Conservation (phyloP, 2,329 filamentous ascomycete species). For the Endothia cerciana region DNA sequence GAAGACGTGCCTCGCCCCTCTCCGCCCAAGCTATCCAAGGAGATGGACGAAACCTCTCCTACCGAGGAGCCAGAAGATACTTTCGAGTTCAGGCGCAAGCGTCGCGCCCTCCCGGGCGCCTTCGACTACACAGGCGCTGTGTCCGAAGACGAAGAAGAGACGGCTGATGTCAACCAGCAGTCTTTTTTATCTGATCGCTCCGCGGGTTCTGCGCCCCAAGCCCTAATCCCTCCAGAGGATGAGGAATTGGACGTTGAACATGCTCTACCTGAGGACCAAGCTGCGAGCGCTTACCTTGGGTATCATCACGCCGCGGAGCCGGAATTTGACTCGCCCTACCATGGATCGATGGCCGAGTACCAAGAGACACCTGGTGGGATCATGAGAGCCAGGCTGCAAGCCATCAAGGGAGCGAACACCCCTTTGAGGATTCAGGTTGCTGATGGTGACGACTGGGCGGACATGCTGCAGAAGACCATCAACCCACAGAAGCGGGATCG, state of each 20-base stretch:
- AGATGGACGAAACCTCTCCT: constrained; percentile 38
- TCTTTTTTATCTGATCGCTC: constrained; percentile 95
- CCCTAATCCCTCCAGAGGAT: constrained; percentile 62
- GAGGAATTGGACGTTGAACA: constrained; percentile 76
- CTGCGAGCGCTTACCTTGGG: constrained; percentile 75
- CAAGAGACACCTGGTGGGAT: constrained; percentile 63
- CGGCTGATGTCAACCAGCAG: constrained; percentile 54
- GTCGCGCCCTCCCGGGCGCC: constrained; percentile 70
- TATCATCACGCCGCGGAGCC: constrained; percentile 79
- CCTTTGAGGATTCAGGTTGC: constrained; percentile 64
- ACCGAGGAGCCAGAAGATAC: constrained; percentile 57
- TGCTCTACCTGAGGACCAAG: constrained; percentile 71
- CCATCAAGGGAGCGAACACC: constrained; percentile 62
- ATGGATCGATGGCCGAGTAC: constrained; percentile 50
- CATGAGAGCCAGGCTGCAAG: constrained; percentile 66
- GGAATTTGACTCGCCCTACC: constrained; percentile 56
- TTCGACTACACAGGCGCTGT: constrained; percentile 68
- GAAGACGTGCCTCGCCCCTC: constrained; percentile 34
- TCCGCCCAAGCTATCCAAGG: constrained; percentile 20
- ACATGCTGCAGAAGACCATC: constrained; percentile 91
- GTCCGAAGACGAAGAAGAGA: constrained; percentile 58
- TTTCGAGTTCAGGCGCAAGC: constrained; percentile 58
- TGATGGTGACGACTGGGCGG: constrained; percentile 85
- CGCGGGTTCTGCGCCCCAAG: constrained; percentile 75
- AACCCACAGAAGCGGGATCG: constrained; percentile 93